A percentile compares a stretch with the other conserved stretches of the same genome.
phyloP scores from a whole-genome alignment of 177 flowering plant genomes.

The Vitis hybrid region DNA sequence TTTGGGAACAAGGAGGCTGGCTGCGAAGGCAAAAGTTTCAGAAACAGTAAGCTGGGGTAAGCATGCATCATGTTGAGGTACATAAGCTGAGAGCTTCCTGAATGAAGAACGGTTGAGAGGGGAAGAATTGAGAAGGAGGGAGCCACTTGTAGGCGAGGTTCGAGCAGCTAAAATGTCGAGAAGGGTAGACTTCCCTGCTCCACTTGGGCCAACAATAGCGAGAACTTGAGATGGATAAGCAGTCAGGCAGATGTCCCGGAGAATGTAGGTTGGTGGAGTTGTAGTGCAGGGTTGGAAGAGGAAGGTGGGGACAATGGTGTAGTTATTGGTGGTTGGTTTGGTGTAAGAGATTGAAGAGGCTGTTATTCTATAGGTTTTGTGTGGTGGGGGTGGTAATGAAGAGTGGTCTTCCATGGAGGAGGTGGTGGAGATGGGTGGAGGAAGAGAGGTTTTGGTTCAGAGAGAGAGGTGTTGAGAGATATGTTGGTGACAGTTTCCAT shows the following conservation, averaged over 20 bases:
- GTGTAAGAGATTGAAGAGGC: conserved; percentile 70
- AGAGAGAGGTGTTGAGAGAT: conserved; percentile 10
- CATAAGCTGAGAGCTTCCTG: conserved; percentile 81
- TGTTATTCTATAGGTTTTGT: conserved; percentile 51
- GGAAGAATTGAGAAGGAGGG: conserved; percentile 61
- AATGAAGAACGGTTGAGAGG: conserved; percentile 60
- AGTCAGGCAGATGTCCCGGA: conserved; percentile 59
- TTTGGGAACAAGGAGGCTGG: conserved; percentile 61
- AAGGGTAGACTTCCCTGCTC: conserved; percentile 94
- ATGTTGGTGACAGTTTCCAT: conserved; percentile 15
- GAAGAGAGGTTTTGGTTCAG: conserved; percentile 6
- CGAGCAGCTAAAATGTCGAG: conserved; percentile 86
- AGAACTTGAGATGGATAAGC: conserved; percentile 78
- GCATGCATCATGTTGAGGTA: conserved; percentile 87
- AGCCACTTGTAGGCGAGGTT: conserved; percentile 61
- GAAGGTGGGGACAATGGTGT: conserved; percentile 15
- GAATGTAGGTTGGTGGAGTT: conserved; percentile 58
- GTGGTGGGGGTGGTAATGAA: conserved; percentile 29
- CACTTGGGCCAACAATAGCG: conserved; percentile 94
- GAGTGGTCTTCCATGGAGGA: conserved; percentile 33
- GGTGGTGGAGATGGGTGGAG: conserved; percentile 6
- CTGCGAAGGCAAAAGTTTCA: conserved; percentile 84
- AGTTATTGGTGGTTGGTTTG: conserved; percentile 42
- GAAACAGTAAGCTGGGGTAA: conserved; percentile 75
- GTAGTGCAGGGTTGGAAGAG: conserved; percentile 48